Percentiles rank a stretch among this genome's conserved stretches.
Evolutionary conservation across 2,329 filamentous ascomycete species (phyloP).

Genomic region (Nemania sp.): DNA sequence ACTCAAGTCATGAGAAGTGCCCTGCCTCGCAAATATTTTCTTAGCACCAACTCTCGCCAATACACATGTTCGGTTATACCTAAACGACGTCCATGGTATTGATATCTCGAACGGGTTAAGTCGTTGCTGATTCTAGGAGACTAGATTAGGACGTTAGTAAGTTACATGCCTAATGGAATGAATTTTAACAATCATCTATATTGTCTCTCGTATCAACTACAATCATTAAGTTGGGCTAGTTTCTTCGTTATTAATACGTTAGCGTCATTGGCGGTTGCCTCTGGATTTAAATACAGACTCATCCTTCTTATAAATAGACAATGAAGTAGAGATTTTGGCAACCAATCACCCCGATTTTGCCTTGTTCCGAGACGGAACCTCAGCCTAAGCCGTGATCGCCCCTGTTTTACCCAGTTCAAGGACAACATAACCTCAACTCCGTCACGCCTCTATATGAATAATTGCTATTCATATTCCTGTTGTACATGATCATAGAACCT

Average conservation of each 20-base stretch:
- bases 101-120: too few relatives aligned
- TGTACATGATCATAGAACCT: conserved; percentile 30
- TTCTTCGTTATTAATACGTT: conserved; percentile 21
- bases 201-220: neutral
- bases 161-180: too few relatives aligned
- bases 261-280: conserved; percentile 10
- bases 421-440: conserved; percentile 44
- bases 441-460: conserved; percentile 34
- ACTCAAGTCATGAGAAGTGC: too few relatives aligned
- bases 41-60: too few relatives aligned
- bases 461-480: conserved; percentile 30
- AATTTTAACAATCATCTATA: neutral
- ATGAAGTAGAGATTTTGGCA: conserved; percentile 46
- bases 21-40: too few relatives aligned
- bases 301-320: conserved; percentile 40
- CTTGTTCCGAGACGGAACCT: conserved; percentile 24
- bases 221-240: neutral
- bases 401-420: conserved; percentile 34
- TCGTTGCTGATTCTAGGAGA: too few relatives aligned
- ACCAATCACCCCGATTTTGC: conserved; percentile 22
- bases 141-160: neutral
- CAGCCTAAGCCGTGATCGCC: conserved; percentile 33
- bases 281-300: conserved; percentile 7
- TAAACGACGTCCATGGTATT: too few relatives aligned
- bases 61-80: too few relatives aligned